Evolutionary conservation across 768 basidiomycete species (phyloP), one percentile per base, ranked within the genome.

Genomic region (Suillus occidentalis): DNA sequence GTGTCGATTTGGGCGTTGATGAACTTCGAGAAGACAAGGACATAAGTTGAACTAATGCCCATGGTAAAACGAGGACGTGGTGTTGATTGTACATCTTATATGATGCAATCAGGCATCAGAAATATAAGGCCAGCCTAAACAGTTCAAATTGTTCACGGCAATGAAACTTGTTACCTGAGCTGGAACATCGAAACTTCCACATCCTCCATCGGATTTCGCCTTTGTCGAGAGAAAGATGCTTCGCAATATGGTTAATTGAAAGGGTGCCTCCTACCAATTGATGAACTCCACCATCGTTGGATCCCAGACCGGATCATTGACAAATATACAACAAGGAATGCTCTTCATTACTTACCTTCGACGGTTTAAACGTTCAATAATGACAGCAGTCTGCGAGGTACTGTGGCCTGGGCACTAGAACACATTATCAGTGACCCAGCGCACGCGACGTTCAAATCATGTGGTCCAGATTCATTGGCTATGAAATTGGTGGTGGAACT

Each of bases 1-100:
- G 81, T 94, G 1, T 86, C 87, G 1, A 78, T 95, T 31, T 95
- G 94, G 94, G 77, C 82, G 52, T 72, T 89, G 62, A 86, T 87
- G 45, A 82, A 73, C 62, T 87, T 87, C 68, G 72, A 73, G 40
- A 84, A 79, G 63, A 53, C 58, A 34, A 39, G 61, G n/a, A 3
- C 56, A 5, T 62, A 20, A 62, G 31, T 20, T 25, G 18, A 12
- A 12, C 22, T n/a, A 20, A 49, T 18, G n/a, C 6, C 42, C 14
- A 37, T 12, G 28, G 59, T 13, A 63, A 45, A 47, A 63, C 22
- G 36, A 34, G 6, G 53, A 36, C 9, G 16, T 62, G 22, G 34
- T 22, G 47, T 49, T 31, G 28, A 16, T 52, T 50, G 49, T 49
- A 49, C 22, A 10, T 6, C 18, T 25, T 25, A 22, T 7, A 14